Evolutionary conservation across 257 asterid genomes (phyloP).

Genomic region (Ballota nigra): DNA sequence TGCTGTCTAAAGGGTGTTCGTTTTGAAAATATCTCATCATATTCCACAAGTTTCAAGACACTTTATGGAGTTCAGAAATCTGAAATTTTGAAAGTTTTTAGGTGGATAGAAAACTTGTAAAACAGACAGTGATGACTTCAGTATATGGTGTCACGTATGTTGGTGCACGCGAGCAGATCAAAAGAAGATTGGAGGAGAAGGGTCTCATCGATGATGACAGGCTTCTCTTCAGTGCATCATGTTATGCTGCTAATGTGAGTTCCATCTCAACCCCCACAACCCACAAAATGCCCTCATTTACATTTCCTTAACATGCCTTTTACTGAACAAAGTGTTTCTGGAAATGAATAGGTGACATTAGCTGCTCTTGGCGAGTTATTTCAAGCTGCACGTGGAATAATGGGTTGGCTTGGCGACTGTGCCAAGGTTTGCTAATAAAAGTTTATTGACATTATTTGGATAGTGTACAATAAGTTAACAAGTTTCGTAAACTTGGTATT

Average conservation of each 20-base stretch:
- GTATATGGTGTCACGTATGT: constrained; percentile 96
- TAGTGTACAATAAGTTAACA: not conserved
- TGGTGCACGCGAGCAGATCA: constrained; percentile 97
- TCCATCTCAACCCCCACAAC: no score
- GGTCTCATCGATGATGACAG: constrained; percentile 79
- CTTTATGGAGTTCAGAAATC: constrained; percentile 25
- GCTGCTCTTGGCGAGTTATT: constrained; percentile 88
- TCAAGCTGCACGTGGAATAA: constrained; percentile 92
- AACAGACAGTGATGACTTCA: constrained; percentile 98
- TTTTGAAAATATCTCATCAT: constrained; percentile 4
- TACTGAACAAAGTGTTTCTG: not conserved
- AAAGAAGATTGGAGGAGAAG: constrained; percentile 84
- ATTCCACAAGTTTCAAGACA: constrained; percentile 2
- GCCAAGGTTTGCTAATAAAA: constrained; percentile 68
- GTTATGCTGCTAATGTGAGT: constrained; percentile 94
- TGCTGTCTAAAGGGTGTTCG: not conserved
- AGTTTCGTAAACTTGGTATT: constrained; percentile 20
- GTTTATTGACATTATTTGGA: not conserved
- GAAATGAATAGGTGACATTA: constrained; percentile 62
- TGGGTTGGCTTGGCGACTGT: constrained; percentile 98
- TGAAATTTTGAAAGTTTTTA: constrained; percentile 37
- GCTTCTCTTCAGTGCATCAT: constrained; percentile 69
- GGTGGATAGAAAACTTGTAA: constrained; percentile 93
- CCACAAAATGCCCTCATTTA: no score
- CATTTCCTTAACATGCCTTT: constrained; percentile 3